phyloP scores from a whole-genome alignment of 169 alveolate species.

The Eimeria acervulina region DNA sequence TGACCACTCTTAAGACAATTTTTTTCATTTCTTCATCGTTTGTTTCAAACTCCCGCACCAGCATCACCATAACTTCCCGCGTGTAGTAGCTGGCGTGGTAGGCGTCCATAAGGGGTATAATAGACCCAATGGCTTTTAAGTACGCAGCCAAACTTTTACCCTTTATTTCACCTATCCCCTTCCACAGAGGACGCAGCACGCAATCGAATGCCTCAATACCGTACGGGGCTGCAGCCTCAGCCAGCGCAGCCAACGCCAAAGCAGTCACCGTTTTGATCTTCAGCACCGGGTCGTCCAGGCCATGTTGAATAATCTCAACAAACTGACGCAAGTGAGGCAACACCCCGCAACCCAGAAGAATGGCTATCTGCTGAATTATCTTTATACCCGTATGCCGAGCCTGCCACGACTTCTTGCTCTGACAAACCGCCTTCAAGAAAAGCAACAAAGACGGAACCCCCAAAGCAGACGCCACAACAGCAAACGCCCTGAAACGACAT shows the following conservation, averaged over 20 bases:
- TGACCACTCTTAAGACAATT: slow-evolving; percentile 97
- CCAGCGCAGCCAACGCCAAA: slow-evolving; percentile 99
- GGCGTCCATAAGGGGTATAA: slow-evolving; percentile 99
- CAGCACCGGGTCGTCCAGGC: slow-evolving; percentile 97
- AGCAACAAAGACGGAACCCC: slow-evolving; percentile 98
- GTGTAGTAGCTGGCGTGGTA: slow-evolving; percentile 99
- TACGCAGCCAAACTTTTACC: slow-evolving; percentile 99
- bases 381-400: slow-evolving; percentile 99
- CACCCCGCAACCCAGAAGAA: slow-evolving; percentile 98
- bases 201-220: slow-evolving; percentile 99
- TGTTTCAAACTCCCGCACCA: slow-evolving; percentile 98
- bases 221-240: slow-evolving; percentile 99
- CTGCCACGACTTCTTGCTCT: slow-evolving; percentile 98
- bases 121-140: slow-evolving; percentile 98
- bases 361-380: slow-evolving; percentile 98
- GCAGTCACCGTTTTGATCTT: slow-evolving; percentile 98
- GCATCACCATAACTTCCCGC: slow-evolving; percentile 97
- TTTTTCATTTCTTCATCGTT: slow-evolving; percentile 99
- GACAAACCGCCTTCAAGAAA: slow-evolving; percentile 99
- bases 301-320: slow-evolving; percentile 98
- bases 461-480: slow-evolving; percentile 99
- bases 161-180: slow-evolving; percentile 96
- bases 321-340: slow-evolving; percentile 98
- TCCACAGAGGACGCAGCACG: slow-evolving; percentile 98
- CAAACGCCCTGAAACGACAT: slow-evolving; percentile 96